phyloP scores from a whole-genome alignment of 2,329 filamentous ascomycete species.

The Colletotrichum lentis region DNA sequence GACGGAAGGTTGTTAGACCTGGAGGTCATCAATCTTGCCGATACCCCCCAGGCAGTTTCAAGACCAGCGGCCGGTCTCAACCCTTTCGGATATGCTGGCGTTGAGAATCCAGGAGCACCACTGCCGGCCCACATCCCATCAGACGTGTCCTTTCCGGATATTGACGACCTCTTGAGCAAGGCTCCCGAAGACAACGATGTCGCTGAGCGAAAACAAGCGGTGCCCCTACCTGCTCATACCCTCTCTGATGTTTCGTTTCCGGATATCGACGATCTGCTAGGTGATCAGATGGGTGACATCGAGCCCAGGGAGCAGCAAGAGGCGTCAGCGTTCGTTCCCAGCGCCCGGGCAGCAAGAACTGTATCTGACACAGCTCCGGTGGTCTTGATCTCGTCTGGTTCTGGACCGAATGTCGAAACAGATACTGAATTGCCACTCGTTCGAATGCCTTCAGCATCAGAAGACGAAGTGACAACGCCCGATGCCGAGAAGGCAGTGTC shows the following conservation, averaged over 20 bases:
- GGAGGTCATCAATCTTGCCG: constrained; percentile 67
- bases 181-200: neutral
- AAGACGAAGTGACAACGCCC: no score
- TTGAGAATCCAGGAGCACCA: neutral
- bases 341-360: neutral
- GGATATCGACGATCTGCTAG: constrained; percentile 33
- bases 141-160: constrained; percentile 32
- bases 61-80: constrained; percentile 43
- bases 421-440: neutral
- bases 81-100: constrained; percentile 50
- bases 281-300: neutral
- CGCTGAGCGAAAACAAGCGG: neutral
- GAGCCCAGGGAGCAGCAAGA: neutral
- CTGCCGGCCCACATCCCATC: constrained; percentile 12
- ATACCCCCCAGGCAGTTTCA: constrained; percentile 49
- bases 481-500: neutral
- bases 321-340: neutral
- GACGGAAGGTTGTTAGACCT: constrained; percentile 71
- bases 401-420: neutral
- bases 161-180: constrained; percentile 27
- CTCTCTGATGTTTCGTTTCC: constrained; percentile 30
- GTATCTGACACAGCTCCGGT: neutral
- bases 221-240: neutral
- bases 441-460: neutral
- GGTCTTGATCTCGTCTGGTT: constrained; percentile 8